Evolutionary conservation across 495 filamentous ascomycete genomes (phyloP).

Genomic region (Lentithecium fluviatile): DNA sequence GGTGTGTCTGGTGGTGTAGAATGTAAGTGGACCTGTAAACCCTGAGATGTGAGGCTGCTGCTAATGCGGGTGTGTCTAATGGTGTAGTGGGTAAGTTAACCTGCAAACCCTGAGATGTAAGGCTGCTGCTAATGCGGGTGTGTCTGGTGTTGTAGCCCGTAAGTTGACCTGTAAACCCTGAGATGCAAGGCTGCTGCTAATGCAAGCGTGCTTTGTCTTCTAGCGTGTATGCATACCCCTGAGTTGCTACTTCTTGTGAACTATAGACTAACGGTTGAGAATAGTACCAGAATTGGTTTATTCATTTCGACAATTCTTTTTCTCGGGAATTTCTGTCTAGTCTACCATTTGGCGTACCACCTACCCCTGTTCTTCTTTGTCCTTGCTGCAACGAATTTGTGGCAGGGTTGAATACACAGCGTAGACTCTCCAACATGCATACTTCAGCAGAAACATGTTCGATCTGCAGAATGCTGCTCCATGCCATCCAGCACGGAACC

Average conservation of each 20-base stretch:
- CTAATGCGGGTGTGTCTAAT: constrained; percentile 11
- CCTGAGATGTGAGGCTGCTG: constrained; percentile 10
- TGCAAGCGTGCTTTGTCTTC: not conserved
- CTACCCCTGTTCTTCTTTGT: constrained; percentile 3
- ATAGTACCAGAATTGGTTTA: constrained; percentile 8
- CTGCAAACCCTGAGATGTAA: not conserved
- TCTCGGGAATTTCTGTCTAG: not conserved
- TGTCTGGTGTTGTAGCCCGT: constrained; percentile 6
- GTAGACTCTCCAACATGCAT: constrained; percentile 3
- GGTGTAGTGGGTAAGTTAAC: constrained; percentile 11
- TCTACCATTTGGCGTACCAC: not conserved
- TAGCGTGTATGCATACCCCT: not conserved
- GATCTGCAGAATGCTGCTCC: constrained; percentile 9
- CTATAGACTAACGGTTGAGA: no score
- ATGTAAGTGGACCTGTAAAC: constrained; percentile 14
- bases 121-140: constrained; percentile 3
- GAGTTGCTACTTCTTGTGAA: no score
- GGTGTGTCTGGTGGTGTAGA: constrained; percentile 9
- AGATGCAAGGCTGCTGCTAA: constrained; percentile 6
- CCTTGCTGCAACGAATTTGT: constrained; percentile 11
- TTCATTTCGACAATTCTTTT: constrained; percentile 3
- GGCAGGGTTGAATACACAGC: not conserved
- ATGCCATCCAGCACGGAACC: not conserved
- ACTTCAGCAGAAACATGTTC: constrained; percentile 7
- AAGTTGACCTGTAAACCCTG: constrained; percentile 3